Conservation (phyloP, 2,329 filamentous ascomycete species). For the Tolypocladium tundrense region DNA sequence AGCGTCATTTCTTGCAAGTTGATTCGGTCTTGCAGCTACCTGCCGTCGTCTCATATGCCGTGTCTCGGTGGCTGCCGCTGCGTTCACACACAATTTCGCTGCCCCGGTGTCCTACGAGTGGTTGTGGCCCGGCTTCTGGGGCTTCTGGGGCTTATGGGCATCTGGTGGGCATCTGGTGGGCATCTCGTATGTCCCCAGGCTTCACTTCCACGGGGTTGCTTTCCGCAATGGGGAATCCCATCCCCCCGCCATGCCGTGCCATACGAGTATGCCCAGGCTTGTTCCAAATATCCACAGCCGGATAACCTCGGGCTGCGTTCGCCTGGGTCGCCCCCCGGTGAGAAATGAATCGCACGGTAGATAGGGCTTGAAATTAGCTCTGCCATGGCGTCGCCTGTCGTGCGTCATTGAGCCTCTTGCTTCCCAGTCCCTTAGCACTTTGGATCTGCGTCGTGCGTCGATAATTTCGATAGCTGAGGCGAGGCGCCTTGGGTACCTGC, state of each 20-base stretch:
- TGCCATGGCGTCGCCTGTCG: not conserved
- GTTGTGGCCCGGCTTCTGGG: not conserved
- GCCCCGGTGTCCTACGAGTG: not conserved
- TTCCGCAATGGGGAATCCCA: not conserved
- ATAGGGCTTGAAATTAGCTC: not conserved
- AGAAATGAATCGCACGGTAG: not conserved
- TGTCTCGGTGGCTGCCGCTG: not conserved
- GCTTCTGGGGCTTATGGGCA: too few species aligned
- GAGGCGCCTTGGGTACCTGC: not conserved
- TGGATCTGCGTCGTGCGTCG: not conserved
- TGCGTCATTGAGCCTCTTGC: not conserved
- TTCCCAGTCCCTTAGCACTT: too few species aligned
- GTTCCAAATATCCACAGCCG: not conserved
- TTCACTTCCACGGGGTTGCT: not conserved
- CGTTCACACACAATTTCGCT: not conserved
- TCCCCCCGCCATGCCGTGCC: not conserved
- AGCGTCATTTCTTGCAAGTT: not conserved
- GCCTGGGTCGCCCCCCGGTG: not conserved
- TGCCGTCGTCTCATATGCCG: not conserved
- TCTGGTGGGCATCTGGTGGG: too few species aligned
- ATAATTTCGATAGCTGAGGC: not conserved
- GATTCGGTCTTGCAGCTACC: not conserved
- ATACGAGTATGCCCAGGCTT: not conserved
- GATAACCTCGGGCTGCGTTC: not conserved
- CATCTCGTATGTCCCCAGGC: not conserved